Evolutionary conservation across 1,284 basidiomycete species (phyloP), one percentile per base, ranked within the genome.

Genomic region (Amylostereum areolatum): DNA sequence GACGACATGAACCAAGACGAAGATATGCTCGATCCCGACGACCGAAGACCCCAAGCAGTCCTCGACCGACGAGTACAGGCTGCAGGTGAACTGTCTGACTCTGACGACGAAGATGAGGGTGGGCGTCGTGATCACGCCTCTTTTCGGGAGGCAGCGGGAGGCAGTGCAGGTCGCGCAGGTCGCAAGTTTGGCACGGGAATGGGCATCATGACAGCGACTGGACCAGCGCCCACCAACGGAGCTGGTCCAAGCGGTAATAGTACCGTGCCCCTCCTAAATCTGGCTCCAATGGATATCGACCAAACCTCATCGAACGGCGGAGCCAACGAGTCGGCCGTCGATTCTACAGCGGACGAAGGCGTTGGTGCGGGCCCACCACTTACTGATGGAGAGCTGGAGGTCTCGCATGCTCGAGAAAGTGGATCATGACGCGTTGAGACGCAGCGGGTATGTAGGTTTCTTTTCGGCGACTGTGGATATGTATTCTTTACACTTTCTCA

Each of bases 101-200:
- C 89, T 1, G 88, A 91, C 55, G 87, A 94, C 62, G 91, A 94
- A 66, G 92, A 89, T 12, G 86, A 89, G 60, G 89, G 85, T 33
- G 84, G 81, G 8, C 77, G 89, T 46, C 73, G 82, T 51, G 76
- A 93, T 57, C 81, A 83, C 53, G 68, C 75, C 5, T 71, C 70
- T 39, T 78, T 85, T 62, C 74, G 74, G 18, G 75, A 80, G 31
- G 66, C 66, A 18, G 79, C 78, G 37, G 75, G 73, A 45, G 66
- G 59, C 45, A 72, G 63, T 51, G 59, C 58, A 31, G 70, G 65
- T 37, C 68, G 61, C 29, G 61, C 70, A 2, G 72, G 72, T 31
- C 76, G 80, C 46, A 80, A 82, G 58, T 85, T 83, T 53, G 81
- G 81, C 25, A 78, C 85, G 53, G 78, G 80, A 27, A 73, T 81